Percentiles rank a stretch among this genome's conserved stretches.
Evolutionary conservation across 768 basidiomycete species (phyloP).

Genomic region (Strobilomyces echinocephalus): DNA sequence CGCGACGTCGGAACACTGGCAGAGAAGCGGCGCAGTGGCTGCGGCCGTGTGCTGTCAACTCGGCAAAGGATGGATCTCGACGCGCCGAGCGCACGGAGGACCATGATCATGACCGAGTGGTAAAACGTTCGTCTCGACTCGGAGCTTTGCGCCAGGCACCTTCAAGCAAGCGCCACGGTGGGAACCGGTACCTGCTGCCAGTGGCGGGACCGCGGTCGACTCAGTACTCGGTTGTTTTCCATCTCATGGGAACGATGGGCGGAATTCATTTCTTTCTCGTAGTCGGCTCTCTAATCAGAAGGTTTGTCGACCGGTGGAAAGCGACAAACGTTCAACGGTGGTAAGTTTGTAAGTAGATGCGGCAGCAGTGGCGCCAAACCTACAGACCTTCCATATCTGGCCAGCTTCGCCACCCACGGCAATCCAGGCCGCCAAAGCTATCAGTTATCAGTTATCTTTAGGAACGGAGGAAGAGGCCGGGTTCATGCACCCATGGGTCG

Average conservation of each 20-base stretch:
- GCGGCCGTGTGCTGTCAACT: neutral
- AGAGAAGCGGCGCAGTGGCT: slow-evolving; percentile 13
- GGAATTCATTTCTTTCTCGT: neutral
- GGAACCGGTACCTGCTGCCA: neutral
- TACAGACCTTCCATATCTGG: slow-evolving; percentile 10
- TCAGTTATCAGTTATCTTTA: neutral
- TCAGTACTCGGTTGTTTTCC: neutral
- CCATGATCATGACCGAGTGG: slow-evolving; percentile 1
- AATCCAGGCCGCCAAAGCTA: slow-evolving; percentile 6
- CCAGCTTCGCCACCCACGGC: neutral
- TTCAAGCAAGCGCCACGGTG: neutral
- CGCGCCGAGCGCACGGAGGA: neutral
- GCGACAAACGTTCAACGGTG: neutral
- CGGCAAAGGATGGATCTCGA: neutral
- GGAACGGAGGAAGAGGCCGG: too few relatives aligned
- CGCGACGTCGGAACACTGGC: slow-evolving; percentile 4
- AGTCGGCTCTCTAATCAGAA: neutral
- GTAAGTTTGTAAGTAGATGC: too few relatives aligned
- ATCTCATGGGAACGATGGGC: neutral
- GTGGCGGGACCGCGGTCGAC: neutral
- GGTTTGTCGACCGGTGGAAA: neutral
- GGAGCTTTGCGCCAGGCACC: neutral
- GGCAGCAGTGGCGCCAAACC: neutral
- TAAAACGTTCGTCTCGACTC: neutral
- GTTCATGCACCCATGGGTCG: too few relatives aligned